Base-by-base conservation (phyloP, 2,329 filamentous ascomycete genomes). In the Zopfia rhizophila region DNA sequence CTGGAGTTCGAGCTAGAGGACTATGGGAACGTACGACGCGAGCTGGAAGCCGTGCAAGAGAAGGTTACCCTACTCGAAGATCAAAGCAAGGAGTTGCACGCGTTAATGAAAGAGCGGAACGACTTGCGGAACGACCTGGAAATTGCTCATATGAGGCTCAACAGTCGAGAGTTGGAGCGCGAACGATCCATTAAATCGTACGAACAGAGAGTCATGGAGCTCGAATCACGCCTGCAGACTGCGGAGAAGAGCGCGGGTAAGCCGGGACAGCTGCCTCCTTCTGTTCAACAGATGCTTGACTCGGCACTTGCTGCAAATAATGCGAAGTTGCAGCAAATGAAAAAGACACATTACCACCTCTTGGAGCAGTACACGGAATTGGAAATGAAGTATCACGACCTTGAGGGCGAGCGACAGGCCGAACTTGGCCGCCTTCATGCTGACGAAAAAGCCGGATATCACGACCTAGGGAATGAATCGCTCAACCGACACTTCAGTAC, bases 1-100 rank as follows among this genome's bases (percentile, higher is more conserved):
- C 56, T 70, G 2, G 81, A 85, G 33, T 82, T 82, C 42, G 85
- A 90, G 60, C 82, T 83, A 29, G 80, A 80, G 31, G 85, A 90
- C 57, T 74, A 81, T 23, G 82, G 85, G 48, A 61, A 56, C 21
- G 35, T 68, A 22, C 58, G 55, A 13, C 55, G 57, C 24, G 65
- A 72, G 31, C 61, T 70, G n/a, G 64, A 68, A 19, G 49, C 52
- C 17, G 58, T 63, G 1, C 62, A 72, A 36, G 63, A 72, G 11
- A 70, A 68, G 51, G 58, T 69, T 3, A 38, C 61, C 22, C 45
- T 56, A 7, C 62, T 59, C 19, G 62, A 70, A 43, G 61, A 64
- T 17, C 64, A 67, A 40, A 56, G 46, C 23, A 66, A 65, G 47
- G 66, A 69, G 21, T 78, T 83, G 28, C 78, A 85, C 41, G 72